These are phyloP conservation scores for Rhynchospora breviuscula DNA, from an alignment of 176 grass and related monocot species.

Conservation along the genomic window DNA sequence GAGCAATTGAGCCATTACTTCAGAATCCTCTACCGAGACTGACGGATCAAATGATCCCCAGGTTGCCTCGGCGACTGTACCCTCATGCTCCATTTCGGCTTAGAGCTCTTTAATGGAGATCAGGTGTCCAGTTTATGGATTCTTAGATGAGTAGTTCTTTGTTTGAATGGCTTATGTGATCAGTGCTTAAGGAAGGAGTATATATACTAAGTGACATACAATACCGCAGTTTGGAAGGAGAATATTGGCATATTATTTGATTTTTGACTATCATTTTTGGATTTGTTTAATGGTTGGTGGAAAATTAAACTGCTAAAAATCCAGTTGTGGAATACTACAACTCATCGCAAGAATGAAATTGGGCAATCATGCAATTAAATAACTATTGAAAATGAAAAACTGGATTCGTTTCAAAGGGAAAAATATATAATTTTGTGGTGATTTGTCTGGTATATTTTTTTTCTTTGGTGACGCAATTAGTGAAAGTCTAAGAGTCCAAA, in stretches of 20 bases:
- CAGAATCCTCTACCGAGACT: constrained; percentile 56
- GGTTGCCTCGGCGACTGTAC: constrained; percentile 39
- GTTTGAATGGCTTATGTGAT: constrained; percentile 16
- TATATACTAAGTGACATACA: constrained; percentile 18
- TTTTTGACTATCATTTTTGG: constrained; percentile 19
- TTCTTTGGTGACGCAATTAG: constrained; percentile 16
- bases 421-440: constrained; percentile 10
- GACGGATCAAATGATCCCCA: constrained; percentile 69
- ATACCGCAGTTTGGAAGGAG: not conserved
- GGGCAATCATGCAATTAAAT: constrained; percentile 24
- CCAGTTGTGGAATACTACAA: constrained; percentile 28
- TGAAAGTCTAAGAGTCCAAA: constrained; percentile 23
- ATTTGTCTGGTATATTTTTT: constrained; percentile 21
- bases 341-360: constrained; percentile 13
- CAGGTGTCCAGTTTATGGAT: constrained; percentile 10
- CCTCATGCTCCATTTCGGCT: constrained; percentile 3
- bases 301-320: constrained; percentile 20
- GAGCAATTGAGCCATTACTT: constrained; percentile 66
- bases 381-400: not conserved
- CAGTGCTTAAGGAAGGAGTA: constrained; percentile 10
- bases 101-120: constrained; percentile 24
- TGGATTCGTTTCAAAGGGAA: not conserved
- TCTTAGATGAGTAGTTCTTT: constrained; percentile 7
- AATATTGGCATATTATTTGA: constrained; percentile 5
- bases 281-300: constrained; percentile 21